A percentile compares a stretch with the other conserved stretches of the same genome.
Evolutionary conservation across 192 early-diverging fungal genomes (phyloP).

Genomic region (Jimgerdemannia lactiflua): DNA sequence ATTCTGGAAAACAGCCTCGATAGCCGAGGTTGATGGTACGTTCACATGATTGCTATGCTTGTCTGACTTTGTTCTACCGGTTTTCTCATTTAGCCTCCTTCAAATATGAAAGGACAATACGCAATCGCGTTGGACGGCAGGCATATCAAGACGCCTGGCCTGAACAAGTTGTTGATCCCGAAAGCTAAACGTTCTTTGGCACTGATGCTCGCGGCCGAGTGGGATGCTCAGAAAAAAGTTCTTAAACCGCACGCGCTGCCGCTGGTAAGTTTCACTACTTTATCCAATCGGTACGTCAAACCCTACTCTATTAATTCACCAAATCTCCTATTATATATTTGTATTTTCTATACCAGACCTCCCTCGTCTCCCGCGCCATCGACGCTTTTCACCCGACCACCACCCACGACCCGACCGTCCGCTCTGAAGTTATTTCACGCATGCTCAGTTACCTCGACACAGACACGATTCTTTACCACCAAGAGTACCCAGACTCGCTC

Average conservation of each 20-base stretch:
- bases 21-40: constrained; percentile 46
- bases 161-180: constrained; percentile 61
- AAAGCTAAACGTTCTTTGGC: constrained; percentile 61
- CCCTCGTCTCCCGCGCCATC: constrained; percentile 80
- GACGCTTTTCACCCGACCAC: constrained; percentile 58
- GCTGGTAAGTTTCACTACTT: constrained; percentile 47
- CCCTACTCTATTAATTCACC: no score
- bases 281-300: no score
- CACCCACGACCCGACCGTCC: constrained; percentile 29
- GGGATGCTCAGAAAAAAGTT: constrained; percentile 83
- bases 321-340: background rate
- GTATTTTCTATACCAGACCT: constrained; percentile 58
- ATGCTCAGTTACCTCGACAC: constrained; percentile 84
- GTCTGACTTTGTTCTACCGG: no score
- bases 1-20: constrained; percentile 58
- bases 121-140: constrained; percentile 76
- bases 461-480: constrained; percentile 87
- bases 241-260: constrained; percentile 86
- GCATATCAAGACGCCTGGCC: constrained; percentile 79
- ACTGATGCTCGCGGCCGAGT: constrained; percentile 85
- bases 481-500: constrained; percentile 74
- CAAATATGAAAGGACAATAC: constrained; percentile 26
- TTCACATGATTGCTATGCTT: background rate
- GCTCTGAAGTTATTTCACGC: constrained; percentile 58
- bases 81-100: no score